Evolutionary conservation across 2,329 filamentous ascomycete genomes (phyloP).

Genomic region (Diaporthe batatas): DNA sequence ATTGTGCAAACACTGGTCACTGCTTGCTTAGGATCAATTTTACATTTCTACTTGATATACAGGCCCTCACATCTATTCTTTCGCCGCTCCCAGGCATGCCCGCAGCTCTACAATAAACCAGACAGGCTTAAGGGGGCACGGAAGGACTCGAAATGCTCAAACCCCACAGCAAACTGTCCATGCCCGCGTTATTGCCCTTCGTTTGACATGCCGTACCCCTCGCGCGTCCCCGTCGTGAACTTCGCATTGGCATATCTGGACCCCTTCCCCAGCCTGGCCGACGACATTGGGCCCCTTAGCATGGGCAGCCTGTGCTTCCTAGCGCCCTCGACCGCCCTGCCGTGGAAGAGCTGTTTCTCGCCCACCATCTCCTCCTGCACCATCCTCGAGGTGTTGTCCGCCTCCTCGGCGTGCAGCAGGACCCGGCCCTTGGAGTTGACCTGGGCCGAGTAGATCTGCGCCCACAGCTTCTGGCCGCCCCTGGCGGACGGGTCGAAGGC

Average conservation of each 20-base stretch:
- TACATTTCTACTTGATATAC: conserved; percentile 28
- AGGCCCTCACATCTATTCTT: neutral
- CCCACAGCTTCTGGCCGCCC: conserved; percentile 69
- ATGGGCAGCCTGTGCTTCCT: conserved; percentile 49
- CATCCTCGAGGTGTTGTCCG: conserved; percentile 54
- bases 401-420: conserved; percentile 58
- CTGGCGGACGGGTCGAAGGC: conserved; percentile 60
- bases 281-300: neutral
- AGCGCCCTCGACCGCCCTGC: conserved; percentile 39
- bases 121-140: neutral
- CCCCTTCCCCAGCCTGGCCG: neutral
- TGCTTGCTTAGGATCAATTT: neutral
- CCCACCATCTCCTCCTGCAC: conserved; percentile 62
- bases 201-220: neutral
- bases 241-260: neutral
- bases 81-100: neutral
- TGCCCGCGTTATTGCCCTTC: neutral
- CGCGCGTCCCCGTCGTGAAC: neutral
- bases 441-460: conserved; percentile 59
- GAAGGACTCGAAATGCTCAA: neutral
- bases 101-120: neutral
- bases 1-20: too few species aligned
- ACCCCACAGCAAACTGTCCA: neutral
- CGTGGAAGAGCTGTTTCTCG: conserved; percentile 51
- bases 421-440: conserved; percentile 66